Percentiles rank a stretch among this genome's conserved stretches.
These are phyloP conservation scores for Globisporangium irregulare DNA, from an alignment of 352 stramenopile genomes.

Conservation along the genomic window DNA sequence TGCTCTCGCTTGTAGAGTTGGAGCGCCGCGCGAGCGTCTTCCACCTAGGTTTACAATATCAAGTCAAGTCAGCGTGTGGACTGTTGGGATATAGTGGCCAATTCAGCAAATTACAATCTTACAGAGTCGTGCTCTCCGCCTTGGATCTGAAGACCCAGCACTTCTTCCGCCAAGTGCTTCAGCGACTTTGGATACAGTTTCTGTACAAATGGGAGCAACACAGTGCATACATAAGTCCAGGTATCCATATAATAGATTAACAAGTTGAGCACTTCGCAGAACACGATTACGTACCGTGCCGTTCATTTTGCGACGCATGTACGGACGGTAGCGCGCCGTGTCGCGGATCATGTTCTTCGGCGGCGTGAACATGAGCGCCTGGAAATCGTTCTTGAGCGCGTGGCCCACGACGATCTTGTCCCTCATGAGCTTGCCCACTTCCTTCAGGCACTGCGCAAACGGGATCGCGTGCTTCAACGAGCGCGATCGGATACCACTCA, in stretches of 20 bases:
- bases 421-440: conserved; percentile 76
- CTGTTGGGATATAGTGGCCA: no score
- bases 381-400: conserved; percentile 84
- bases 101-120: conserved; percentile 12
- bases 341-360: conserved; percentile 79
- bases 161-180: conserved; percentile 69
- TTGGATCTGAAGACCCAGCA: conserved; percentile 69
- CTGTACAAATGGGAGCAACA: conserved; percentile 24
- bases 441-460: conserved; percentile 78
- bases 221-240: background rate
- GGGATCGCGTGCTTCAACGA: conserved; percentile 72
- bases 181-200: conserved; percentile 86
- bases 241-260: background rate
- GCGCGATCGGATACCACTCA: conserved; percentile 76
- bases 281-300: conserved; percentile 53
- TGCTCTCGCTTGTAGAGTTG: conserved; percentile 84
- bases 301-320: conserved; percentile 85
- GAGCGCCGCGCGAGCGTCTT: conserved; percentile 74
- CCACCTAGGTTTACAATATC: conserved; percentile 30
- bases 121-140: conserved; percentile 87
- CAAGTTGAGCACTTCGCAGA: background rate
- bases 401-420: conserved; percentile 84
- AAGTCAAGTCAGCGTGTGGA: background rate
- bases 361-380: conserved; percentile 83
- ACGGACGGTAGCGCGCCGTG: conserved; percentile 80